These are phyloP conservation scores for Hawksworthiomyces lignivorus DNA, from an alignment of 2,329 filamentous ascomycete species.

Conservation along the genomic window DNA sequence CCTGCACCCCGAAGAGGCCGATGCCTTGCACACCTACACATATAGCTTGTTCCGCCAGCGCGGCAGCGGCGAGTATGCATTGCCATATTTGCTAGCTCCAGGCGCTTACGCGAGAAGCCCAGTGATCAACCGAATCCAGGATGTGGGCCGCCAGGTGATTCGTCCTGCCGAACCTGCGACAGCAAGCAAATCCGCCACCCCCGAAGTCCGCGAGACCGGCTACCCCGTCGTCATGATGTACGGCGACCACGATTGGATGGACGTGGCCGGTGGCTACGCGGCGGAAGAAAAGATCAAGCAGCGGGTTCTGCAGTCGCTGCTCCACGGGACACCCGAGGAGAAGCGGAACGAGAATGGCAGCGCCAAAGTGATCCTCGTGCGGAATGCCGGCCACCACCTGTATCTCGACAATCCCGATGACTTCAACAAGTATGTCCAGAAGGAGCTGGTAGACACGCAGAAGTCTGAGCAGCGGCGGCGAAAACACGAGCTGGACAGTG, in stretches of 20 bases:
- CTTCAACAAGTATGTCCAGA: conserved; percentile 46
- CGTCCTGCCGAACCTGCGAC: conserved; percentile 19
- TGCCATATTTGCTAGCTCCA: conserved; percentile 87
- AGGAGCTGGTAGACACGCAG: conserved; percentile 46
- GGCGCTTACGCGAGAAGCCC: conserved; percentile 87
- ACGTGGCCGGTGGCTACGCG: conserved; percentile 75
- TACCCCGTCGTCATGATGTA: conserved; percentile 90
- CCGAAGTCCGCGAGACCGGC: conserved; percentile 48
- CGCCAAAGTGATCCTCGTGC: conserved; percentile 73
- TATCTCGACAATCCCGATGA: conserved; percentile 53
- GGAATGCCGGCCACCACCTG: conserved; percentile 50
- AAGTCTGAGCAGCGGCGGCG: conserved; percentile 15
- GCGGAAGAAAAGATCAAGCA: conserved; percentile 72
- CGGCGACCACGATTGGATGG: conserved; percentile 98
- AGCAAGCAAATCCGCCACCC: conserved; percentile 18
- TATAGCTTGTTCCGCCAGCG: conserved; percentile 91
- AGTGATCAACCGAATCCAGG: conserved; percentile 77
- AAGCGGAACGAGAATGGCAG: conserved; percentile 65
- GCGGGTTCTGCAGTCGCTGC: conserved; percentile 52
- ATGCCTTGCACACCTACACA: conserved; percentile 84
- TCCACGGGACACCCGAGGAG: conserved; percentile 59
- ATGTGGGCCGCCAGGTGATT: conserved; percentile 68
- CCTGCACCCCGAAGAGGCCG: conserved; percentile 69
- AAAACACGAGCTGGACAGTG: not conserved
- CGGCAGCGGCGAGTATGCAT: conserved; percentile 87